Conservation (phyloP, 1,139 yeast species). For the Yamadazyma dushanensis region DNA sequence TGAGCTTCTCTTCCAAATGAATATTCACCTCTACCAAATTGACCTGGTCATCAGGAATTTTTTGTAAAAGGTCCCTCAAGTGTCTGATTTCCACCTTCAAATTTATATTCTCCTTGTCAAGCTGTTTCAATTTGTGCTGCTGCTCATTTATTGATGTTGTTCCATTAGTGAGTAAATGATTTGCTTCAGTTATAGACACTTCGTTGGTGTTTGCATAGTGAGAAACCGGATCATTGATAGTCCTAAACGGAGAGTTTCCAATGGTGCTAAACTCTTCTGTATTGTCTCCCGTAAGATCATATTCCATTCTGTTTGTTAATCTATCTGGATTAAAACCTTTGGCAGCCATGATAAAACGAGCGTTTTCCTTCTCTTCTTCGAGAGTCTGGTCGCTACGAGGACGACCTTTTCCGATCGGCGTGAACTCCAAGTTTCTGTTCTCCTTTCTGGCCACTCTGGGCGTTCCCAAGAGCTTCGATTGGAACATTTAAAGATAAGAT, state of each 20-base stretch:
- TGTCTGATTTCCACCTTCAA: conserved; percentile 60
- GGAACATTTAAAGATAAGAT: neutral
- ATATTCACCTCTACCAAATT: conserved; percentile 40
- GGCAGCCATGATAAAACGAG: conserved; percentile 10
- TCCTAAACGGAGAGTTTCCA: conserved; percentile 10
- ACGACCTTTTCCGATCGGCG: conserved; percentile 37
- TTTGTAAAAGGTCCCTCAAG: conserved; percentile 47
- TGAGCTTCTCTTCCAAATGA: conserved; percentile 39
- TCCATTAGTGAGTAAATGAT: conserved; percentile 9
- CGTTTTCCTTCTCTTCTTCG: conserved; percentile 11
- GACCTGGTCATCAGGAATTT: conserved; percentile 44
- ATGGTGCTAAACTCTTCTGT: conserved; percentile 23
- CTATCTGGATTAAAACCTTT: conserved; percentile 13
- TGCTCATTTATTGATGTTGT: conserved; percentile 49
- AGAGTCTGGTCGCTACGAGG: neutral
- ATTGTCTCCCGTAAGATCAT: conserved; percentile 35
- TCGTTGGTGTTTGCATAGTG: neutral
- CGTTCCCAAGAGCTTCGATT: conserved; percentile 25
- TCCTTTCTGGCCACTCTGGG: conserved; percentile 19
- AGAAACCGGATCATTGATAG: conserved; percentile 1
- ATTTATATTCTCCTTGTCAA: conserved; percentile 62
- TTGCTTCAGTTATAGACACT: conserved; percentile 3
- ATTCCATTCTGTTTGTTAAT: conserved; percentile 11
- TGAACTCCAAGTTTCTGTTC: conserved; percentile 32
- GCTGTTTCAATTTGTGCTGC: conserved; percentile 47